Evolutionary conservation across 495 filamentous ascomycete genomes (phyloP), one percentile per base, ranked within the genome.

Genomic region (Trichoderma reesei): DNA sequence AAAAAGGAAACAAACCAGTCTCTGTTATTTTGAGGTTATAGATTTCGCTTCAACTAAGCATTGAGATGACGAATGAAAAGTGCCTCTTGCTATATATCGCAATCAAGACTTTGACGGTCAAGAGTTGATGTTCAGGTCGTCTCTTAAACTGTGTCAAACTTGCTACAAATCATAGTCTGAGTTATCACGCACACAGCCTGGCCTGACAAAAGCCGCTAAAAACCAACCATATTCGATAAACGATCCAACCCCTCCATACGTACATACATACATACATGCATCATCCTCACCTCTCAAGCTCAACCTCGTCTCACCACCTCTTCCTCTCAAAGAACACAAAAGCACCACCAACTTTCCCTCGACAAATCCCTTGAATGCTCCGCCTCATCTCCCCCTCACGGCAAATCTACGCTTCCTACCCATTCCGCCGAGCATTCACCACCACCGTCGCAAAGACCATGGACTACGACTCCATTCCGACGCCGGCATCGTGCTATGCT

Each of bases 401-500:
- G 51, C 51, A 56, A 3, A 56, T 56, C 20, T 56, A 34, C 26
- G n/a, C n/a, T 13, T 33, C 26, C 3, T 34, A n/a, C n/a, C n/a
- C 51, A 33, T 11, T 31, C 10, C 31, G 51, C 31, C 51, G 51
- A 56, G 51, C 26, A 31, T 56, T 56, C 20, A 1, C 16, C 20
- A 7, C 26, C 13, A 33, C 51, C 5, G 51, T 26, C 4, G 26
- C 26, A 14, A 26, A n/a, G n/a, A n/a, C 34, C 51, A 73, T 69
- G 69, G 78, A 79, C 41, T 76, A 79, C 65, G 64, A 70, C 4
- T 67, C 67, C 9, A 73, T 89, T 61, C 75, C 80, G 8, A 91
- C 90, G 0, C 90, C 90, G 3, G 72, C 78, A 14, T 71, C 75
- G 63, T 92, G 90, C 74, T 82, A 85, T 37, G 90, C 85, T 3